phyloP scores from a whole-genome alignment of 805 yeast species.

The Saccharomycopsis selenospora region DNA sequence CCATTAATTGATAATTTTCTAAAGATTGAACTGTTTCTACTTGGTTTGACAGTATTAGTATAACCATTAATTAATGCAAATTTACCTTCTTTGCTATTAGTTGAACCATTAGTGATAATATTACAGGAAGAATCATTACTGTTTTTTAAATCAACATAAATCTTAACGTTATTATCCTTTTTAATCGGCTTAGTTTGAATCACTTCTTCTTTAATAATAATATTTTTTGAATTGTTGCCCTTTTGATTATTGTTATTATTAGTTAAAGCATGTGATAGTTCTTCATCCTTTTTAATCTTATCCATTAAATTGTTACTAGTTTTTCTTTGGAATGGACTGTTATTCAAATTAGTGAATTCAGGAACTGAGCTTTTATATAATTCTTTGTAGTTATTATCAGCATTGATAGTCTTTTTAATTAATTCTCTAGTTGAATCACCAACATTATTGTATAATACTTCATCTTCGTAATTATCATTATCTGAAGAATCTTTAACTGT shows the following conservation, averaged over 20 bases:
- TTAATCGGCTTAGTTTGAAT: background rate
- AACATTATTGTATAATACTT: slow-evolving; percentile 8
- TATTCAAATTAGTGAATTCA: slow-evolving; percentile 14
- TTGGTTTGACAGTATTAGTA: background rate
- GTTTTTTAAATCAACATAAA: slow-evolving; percentile 8
- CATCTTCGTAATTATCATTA: slow-evolving; percentile 3
- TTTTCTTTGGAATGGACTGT: slow-evolving; percentile 14
- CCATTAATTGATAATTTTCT: slow-evolving; percentile 13
- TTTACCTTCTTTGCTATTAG: slow-evolving; percentile 9
- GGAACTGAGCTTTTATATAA: slow-evolving; percentile 12
- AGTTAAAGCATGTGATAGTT: slow-evolving; percentile 1
- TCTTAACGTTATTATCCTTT: slow-evolving; percentile 4
- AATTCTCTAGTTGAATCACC: slow-evolving; percentile 18
- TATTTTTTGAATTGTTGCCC: too few relatives aligned
- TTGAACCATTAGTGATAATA: slow-evolving; percentile 19
- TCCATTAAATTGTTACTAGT: slow-evolving; percentile 8
- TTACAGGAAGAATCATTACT: slow-evolving; percentile 17
- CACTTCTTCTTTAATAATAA: background rate
- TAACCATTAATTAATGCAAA: background rate
- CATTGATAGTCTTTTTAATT: slow-evolving; percentile 10
- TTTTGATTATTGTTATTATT: background rate
- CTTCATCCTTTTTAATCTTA: slow-evolving; percentile 11
- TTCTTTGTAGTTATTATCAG: slow-evolving; percentile 15
- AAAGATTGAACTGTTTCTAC: slow-evolving; percentile 13
- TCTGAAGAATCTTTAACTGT: background rate